Percentiles rank a stretch among this genome's conserved stretches.
phyloP scores from a whole-genome alignment of 139 green algal genomes.

The Parachlorella kessleri region DNA sequence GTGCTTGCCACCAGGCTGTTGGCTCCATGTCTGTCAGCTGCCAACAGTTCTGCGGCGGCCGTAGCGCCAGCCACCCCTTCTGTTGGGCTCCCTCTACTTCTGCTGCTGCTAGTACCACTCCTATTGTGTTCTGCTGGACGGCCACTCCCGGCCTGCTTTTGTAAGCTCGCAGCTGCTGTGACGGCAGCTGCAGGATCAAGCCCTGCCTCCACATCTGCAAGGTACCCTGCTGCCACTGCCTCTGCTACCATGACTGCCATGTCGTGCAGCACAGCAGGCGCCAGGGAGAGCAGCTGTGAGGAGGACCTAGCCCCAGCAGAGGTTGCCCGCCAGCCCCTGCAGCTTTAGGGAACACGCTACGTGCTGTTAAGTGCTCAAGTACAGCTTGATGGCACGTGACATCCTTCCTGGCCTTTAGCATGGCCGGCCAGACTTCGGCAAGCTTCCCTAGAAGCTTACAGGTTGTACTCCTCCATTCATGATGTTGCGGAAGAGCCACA shows the following conservation, averaged over 20 bases:
- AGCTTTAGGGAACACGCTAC: no score
- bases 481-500: no score
- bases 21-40: background rate
- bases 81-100: background rate
- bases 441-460: no score
- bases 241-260: slow-evolving; percentile 52
- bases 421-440: no score
- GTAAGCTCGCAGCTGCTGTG: background rate
- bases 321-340: slow-evolving; percentile 23
- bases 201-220: slow-evolving; percentile 35
- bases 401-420: no score
- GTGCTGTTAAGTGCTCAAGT: no score
- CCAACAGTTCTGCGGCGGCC: background rate
- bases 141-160: background rate
- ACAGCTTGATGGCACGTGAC: no score
- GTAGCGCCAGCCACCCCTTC: background rate
- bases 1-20: background rate
- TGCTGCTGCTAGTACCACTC: background rate
- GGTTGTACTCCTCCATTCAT: no score
- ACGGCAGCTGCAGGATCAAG: background rate
- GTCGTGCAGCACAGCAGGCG: slow-evolving; percentile 51
- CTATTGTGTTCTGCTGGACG: background rate
- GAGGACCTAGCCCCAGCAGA: background rate
- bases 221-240: slow-evolving; percentile 47
- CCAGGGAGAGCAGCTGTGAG: slow-evolving; percentile 26